Percentiles rank a stretch among this genome's conserved stretches.
phyloP scores from a whole-genome alignment of 129 eudicot genomes.

The Artemisia tridentata region DNA sequence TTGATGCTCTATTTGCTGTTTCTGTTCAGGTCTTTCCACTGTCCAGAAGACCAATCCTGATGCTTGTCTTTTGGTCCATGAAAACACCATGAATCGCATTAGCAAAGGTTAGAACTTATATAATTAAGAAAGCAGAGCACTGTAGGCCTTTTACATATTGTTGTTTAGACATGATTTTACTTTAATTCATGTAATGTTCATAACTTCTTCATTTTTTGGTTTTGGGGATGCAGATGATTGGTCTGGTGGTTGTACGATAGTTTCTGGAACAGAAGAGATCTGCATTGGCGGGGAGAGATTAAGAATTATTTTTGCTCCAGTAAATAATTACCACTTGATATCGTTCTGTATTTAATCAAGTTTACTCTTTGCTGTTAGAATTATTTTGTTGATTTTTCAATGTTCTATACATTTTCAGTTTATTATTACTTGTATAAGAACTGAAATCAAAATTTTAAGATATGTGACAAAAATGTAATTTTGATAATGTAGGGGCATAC shows the following conservation, averaged over 20 bases:
- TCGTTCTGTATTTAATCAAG: constrained; percentile 9
- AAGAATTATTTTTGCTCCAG: constrained; percentile 77
- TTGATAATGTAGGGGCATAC: constrained; percentile 79
- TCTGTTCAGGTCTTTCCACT: constrained; percentile 71
- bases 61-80: constrained; percentile 82
- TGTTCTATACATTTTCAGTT: constrained; percentile 1
- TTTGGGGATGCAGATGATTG: constrained; percentile 58
- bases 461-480: not conserved
- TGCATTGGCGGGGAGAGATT: constrained; percentile 78
- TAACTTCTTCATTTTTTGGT: not conserved
- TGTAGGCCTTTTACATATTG: not conserved
- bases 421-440: not conserved
- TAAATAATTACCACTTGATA: constrained; percentile 25
- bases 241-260: constrained; percentile 58
- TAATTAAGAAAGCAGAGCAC: not conserved
- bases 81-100: constrained; percentile 69
- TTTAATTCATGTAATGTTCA: not conserved
- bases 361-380: not conserved
- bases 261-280: constrained; percentile 78
- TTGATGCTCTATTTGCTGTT: constrained; percentile 24
- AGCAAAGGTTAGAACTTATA: constrained; percentile 45
- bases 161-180: not conserved
- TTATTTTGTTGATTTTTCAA: not conserved
- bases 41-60: constrained; percentile 81
- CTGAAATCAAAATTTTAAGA: not conserved